These are phyloP conservation scores for Zelopaecilomyces penicillatus DNA, from an alignment of 2,329 filamentous ascomycete species.

Conservation along the genomic window DNA sequence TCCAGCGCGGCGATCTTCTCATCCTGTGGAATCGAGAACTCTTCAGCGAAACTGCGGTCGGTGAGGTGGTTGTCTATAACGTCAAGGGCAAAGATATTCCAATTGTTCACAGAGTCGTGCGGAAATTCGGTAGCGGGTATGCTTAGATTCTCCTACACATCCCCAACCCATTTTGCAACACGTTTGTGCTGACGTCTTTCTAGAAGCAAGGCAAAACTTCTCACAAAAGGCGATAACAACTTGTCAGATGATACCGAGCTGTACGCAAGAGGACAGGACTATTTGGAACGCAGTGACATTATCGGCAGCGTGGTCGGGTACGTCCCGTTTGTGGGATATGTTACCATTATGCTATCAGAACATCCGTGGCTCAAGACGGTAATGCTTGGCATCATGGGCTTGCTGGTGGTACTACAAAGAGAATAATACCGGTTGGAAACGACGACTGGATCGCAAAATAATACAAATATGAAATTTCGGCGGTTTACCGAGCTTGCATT, in stretches of 20 bases:
- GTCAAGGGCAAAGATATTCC: constrained; percentile 91
- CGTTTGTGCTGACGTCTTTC: constrained; percentile 6
- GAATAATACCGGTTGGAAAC: constrained; percentile 46
- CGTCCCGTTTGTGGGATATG: constrained; percentile 91
- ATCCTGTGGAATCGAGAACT: constrained; percentile 69
- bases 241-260: constrained; percentile 79
- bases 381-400: constrained; percentile 88
- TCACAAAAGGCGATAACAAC: constrained; percentile 99
- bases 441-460: not conserved
- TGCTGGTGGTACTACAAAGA: constrained; percentile 85
- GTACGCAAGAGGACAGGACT: constrained; percentile 80
- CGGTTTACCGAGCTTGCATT: too few species aligned
- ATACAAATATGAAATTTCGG: not conserved
- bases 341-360: constrained; percentile 91
- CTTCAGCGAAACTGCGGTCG: constrained; percentile 45
- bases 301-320: constrained; percentile 89
- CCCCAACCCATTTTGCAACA: not conserved
- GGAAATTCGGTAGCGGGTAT: constrained; percentile 57
- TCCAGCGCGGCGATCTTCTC: constrained; percentile 68
- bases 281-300: constrained; percentile 78
- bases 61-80: constrained; percentile 61
- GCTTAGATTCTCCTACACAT: not conserved
- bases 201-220: constrained; percentile 56
- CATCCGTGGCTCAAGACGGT: constrained; percentile 96
- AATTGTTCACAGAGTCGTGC: constrained; percentile 88